Evolutionary conservation across 805 yeast species (phyloP).

Genomic region (Kodamaea restingae): DNA sequence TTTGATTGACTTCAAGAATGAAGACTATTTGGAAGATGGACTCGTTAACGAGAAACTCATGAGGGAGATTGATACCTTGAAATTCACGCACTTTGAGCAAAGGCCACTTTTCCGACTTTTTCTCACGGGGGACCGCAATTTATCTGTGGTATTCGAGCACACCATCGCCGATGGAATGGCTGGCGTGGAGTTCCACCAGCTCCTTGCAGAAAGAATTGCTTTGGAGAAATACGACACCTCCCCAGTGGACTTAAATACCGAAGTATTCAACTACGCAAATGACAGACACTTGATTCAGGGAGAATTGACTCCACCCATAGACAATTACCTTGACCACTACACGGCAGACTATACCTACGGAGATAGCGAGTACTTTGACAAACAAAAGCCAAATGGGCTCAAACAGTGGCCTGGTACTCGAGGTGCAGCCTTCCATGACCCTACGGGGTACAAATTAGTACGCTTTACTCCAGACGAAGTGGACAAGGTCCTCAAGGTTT

Average conservation of each 20-base stretch:
- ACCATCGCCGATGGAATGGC: constrained; percentile 38
- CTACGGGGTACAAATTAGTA: constrained; percentile 24
- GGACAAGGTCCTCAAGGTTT: constrained; percentile 19
- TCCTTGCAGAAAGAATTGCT: constrained; percentile 27
- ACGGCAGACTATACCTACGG: constrained; percentile 24
- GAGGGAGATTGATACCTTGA: constrained; percentile 18
- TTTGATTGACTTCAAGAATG: constrained; percentile 17
- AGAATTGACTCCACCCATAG: constrained; percentile 36
- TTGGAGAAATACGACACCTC: constrained; percentile 6
- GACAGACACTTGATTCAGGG: constrained; percentile 20
- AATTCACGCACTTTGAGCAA: constrained; percentile 20
- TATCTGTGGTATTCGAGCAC: constrained; percentile 31
- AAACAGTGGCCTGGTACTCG: constrained; percentile 33
- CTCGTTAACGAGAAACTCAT: constrained; percentile 27
- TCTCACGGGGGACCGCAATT: constrained; percentile 18
- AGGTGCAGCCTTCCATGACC: constrained; percentile 14
- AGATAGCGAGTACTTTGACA: constrained; percentile 22
- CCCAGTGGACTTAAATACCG: constrained; percentile 6
- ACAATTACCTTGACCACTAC: constrained; percentile 24
- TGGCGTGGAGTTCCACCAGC: constrained; percentile 32
- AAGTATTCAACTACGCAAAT: constrained; percentile 18
- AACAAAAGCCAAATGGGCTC: constrained; percentile 16
- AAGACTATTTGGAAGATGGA: constrained; percentile 13
- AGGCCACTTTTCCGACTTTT: constrained; percentile 28
- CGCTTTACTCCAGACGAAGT: constrained; percentile 25